phyloP scores from a whole-genome alignment of 768 basidiomycete species.

The Collybia nuda region DNA sequence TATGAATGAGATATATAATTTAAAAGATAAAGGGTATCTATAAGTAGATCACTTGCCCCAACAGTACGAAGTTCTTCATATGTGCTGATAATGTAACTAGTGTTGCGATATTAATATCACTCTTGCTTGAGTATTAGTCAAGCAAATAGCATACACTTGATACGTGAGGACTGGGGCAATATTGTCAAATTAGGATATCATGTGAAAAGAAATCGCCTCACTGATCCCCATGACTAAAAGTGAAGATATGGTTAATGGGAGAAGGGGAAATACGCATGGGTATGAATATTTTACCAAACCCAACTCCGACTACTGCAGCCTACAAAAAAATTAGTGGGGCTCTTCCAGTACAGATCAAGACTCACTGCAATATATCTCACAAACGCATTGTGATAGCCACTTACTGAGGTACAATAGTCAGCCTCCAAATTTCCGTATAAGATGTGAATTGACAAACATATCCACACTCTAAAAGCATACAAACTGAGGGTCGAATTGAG shows the following conservation, averaged over 20 bases:
- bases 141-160: constrained; percentile 25
- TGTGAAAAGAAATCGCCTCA: constrained; percentile 9
- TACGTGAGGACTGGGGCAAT: constrained; percentile 33
- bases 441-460: constrained; percentile 33
- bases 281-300: constrained; percentile 27
- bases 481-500: constrained; percentile 23
- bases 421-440: no score
- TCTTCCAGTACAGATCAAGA: neutral
- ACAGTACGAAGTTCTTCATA: constrained; percentile 29
- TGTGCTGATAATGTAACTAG: constrained; percentile 27
- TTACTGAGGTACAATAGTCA: constrained; percentile 17
- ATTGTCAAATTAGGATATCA: neutral
- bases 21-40: neutral
- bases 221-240: constrained; percentile 30
- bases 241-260: neutral
- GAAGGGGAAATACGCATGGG: neutral
- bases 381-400: constrained; percentile 35
- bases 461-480: constrained; percentile 46
- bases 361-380: constrained; percentile 35
- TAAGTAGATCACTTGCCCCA: constrained; percentile 22
- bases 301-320: constrained; percentile 33
- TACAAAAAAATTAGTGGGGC: constrained; percentile 4
- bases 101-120: no score
- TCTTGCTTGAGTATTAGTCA: neutral
- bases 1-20: constrained; percentile 9